Evolutionary conservation across 2,329 filamentous ascomycete genomes (phyloP).

Genomic region (Sclerotinia trifoliorum): DNA sequence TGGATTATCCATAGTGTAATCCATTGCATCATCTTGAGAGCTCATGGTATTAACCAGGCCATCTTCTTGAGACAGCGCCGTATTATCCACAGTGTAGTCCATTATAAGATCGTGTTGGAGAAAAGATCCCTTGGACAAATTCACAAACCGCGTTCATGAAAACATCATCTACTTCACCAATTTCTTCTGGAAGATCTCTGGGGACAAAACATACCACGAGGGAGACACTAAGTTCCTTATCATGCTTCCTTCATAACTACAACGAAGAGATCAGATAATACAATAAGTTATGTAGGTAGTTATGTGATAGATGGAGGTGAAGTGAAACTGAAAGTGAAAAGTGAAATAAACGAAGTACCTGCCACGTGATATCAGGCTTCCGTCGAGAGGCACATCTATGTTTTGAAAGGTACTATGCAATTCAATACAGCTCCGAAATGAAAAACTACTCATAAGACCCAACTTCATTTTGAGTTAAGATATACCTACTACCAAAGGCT

Average conservation of each 20-base stretch:
- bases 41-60: neutral
- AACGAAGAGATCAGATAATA: neutral
- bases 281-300: too few relatives aligned
- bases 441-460: too few relatives aligned
- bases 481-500: too few relatives aligned
- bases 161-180: neutral
- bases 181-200: neutral
- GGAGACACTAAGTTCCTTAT: neutral
- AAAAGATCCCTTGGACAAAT: neutral
- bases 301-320: neutral
- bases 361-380: neutral
- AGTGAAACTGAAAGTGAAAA: slow-evolving; percentile 2
- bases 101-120: neutral
- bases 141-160: neutral
- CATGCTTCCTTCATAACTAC: fast-evolving
- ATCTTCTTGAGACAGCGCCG: neutral
- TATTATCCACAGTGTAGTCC: neutral
- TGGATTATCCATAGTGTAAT: neutral
- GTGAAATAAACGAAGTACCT: neutral
- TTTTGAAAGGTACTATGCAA: too few relatives aligned
- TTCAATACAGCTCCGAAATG: too few relatives aligned
- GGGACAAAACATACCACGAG: too few relatives aligned
- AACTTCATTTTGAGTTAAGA: too few relatives aligned
- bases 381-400: neutral
- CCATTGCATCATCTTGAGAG: neutral